Evolutionary conservation across 2,329 filamentous ascomycete species (phyloP), one percentile per base, ranked within the genome.

Genomic region (Fusarium mundagurra): DNA sequence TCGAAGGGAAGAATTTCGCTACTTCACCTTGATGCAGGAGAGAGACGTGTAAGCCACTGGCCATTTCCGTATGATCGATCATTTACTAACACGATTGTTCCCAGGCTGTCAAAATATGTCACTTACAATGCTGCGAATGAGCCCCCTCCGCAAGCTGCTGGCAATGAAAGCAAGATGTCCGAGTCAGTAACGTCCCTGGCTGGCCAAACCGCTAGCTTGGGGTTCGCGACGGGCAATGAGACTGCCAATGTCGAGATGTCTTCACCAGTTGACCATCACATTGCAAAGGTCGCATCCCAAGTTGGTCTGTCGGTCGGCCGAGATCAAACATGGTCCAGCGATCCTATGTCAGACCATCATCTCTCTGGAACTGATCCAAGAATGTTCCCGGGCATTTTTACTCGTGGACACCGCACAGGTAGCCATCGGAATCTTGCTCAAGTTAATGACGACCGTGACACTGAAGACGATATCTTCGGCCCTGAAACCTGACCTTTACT

Each of bases 1-100:
- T 82, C 93, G 98, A 69, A 89, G 96, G 62, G 94, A 97, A 81
- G 93, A 94, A 55, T 99, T 97, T 81, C 88, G 96, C 64, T 91
- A 98, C 78, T 93, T 97, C 78, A 98, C 96, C 0, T 86, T 97
- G 77, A 84, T 92, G 62, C 93, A 96, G 78, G 96, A 99, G 83
- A 87, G 94, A 77, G 89, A 92, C 58, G 93, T 98, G 96, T 96
- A 85, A 88, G 91, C 86, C 29, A 20, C 31, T 71, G 12, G 36
- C 50, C n/a, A 60, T 27, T 44, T 17, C n/a, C 53, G 29, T 43
- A 33, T 31, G 10, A 4, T 20, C 31, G 6, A n/a, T 29, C 34
- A 41, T 31, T 57, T 24, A 31, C 64, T 75, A 38, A 75, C 41
- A 33, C 22, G 13, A 36, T n/a, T 29, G 10, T 34, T 29, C 45